Conservation (phyloP, 768 basidiomycete genomes). For the Collybiopsis confluens region DNA sequence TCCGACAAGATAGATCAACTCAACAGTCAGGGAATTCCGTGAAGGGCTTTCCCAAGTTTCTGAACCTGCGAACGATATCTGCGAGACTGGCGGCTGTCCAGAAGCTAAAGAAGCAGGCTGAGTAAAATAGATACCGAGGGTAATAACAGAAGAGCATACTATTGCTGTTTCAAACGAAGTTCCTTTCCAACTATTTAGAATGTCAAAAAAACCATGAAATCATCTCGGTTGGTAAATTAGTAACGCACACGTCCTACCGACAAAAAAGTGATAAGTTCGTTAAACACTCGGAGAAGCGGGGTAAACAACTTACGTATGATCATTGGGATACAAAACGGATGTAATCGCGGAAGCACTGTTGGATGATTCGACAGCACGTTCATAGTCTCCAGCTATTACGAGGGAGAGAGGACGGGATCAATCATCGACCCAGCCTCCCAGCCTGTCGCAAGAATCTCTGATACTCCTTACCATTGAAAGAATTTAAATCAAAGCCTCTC, state of each 20-base stretch:
- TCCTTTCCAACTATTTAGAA: conserved; percentile 88
- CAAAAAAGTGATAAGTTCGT: too few relatives aligned
- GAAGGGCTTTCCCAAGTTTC: conserved; percentile 79
- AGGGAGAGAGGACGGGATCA: too few relatives aligned
- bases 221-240: too few relatives aligned
- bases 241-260: conserved; percentile 43
- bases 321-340: conserved; percentile 93
- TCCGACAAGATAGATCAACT: conserved; percentile 17
- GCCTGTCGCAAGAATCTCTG: too few relatives aligned
- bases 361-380: conserved; percentile 79
- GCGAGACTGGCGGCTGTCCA: conserved; percentile 86
- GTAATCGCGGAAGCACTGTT: conserved; percentile 94
- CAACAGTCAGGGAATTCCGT: conserved; percentile 80
- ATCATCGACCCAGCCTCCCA: too few relatives aligned
- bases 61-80: conserved; percentile 94
- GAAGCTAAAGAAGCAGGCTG: conserved; percentile 39
- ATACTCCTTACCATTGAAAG: conserved; percentile 96
- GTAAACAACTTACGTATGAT: conserved; percentile 57
- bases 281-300: neutral
- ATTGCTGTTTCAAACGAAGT: conserved; percentile 91
- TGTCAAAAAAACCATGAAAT: too few relatives aligned
- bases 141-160: conserved; percentile 33
- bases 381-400: conserved; percentile 81
- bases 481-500: conserved; percentile 88
- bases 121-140: neutral